Evolutionary conservation across 176 grass and related monocot genomes (phyloP).

Genomic region (Ensete glaucum): DNA sequence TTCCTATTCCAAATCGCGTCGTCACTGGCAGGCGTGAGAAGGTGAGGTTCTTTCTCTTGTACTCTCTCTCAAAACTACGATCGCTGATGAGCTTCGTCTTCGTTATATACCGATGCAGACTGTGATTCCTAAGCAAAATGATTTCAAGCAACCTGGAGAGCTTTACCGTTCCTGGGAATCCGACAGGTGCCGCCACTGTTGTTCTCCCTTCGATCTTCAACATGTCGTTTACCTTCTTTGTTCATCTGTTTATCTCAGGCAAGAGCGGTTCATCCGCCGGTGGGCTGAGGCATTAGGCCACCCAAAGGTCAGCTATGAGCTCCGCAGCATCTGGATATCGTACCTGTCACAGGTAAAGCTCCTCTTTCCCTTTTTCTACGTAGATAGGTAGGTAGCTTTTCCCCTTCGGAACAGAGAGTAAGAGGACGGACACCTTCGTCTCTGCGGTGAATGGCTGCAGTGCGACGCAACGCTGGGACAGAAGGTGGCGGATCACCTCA

Average conservation of each 20-base stretch:
- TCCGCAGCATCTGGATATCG: conserved; percentile 52
- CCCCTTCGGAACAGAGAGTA: no score
- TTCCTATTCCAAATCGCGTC: conserved; percentile 26
- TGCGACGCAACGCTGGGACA: conserved; percentile 47
- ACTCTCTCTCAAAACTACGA: no score
- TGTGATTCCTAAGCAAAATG: conserved; percentile 45
- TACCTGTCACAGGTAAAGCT: conserved; percentile 47
- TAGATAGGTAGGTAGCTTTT: no score
- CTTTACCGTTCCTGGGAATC: conserved; percentile 57
- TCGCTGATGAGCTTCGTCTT: not conserved
- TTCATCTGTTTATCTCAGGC: conserved; percentile 16
- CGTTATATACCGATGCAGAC: not conserved
- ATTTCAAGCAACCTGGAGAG: conserved; percentile 83
- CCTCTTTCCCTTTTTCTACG: not conserved
- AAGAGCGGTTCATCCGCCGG: conserved; percentile 53
- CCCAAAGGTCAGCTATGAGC: conserved; percentile 75
- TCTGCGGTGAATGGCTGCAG: not conserved
- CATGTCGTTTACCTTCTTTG: not conserved
- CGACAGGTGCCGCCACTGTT: conserved; percentile 29
- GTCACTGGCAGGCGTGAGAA: conserved; percentile 49
- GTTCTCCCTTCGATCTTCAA: not conserved
- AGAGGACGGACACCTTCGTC: no score
- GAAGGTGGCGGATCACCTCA: conserved; percentile 68
- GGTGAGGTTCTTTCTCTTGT: conserved; percentile 2
- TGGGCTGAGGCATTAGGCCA: conserved; percentile 31